Evolutionary conservation across 2,329 filamentous ascomycete genomes (phyloP), one percentile per base, ranked within the genome.

Genomic region (Pleoardoris graminearum): DNA sequence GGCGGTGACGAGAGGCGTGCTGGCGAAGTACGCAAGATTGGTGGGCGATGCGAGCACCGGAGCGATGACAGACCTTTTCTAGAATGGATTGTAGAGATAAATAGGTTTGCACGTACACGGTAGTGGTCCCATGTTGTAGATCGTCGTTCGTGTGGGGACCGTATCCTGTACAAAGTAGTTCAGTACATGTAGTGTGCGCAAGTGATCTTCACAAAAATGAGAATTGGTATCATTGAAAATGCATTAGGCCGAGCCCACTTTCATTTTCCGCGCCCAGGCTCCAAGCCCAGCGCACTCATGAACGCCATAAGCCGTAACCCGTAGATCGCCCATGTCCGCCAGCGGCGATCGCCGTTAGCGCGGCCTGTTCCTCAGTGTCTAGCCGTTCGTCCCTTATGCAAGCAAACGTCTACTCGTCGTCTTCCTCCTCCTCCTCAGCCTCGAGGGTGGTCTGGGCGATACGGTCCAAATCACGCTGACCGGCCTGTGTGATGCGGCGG

Each of bases 391-490:
- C 30, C 23, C 33, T 37, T 37, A 19, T 50, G 50, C 30, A 52
- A 38, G 59, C 56, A 53, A n/a, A n/a, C 25, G 10, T 69, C 59
- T 73, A 73, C 62, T 73, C 70, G 61, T 73, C 70, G 54, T 75
- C 71, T 55, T 79, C 76, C 42, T 77, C 75, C 67, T 79, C 76
- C 69, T 80, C 77, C 68, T 79, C 78, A 44, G 74, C 73, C 74
- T 80, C 78, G 62, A 80, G 72, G 39, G 77, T 79, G 63, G 77
- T 79, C 73, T 78, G 76, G 53, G 78, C 78, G 62, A 80, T 80
- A 66, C 79, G 93, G 85, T 97, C 94, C 85, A 99, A 85, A 89
- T 99, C 94, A 85, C 94, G 90, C 87, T 97, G 92, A 76, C 94
- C 94, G 75, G 87, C 86, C 85, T 97, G 91, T 73, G 94, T 97